Evolutionary conservation across 257 asterid species (phyloP), one percentile per base, ranked within the genome.

Genomic region (Salvia splendens): DNA sequence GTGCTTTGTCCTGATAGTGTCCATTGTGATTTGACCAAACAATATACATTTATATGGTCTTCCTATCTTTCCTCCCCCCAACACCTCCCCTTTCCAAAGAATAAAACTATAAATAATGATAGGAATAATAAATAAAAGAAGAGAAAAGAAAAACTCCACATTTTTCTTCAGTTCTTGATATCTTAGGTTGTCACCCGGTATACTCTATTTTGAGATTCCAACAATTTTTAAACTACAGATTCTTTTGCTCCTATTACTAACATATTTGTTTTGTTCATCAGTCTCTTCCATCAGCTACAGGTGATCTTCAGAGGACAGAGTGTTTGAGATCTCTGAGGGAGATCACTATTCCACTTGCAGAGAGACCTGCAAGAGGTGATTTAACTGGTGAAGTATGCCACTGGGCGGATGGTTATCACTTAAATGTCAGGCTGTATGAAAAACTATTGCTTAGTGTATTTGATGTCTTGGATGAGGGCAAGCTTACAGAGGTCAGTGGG

Each of bases 361-460:
- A 93, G 84, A 89, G 99, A 74, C 95, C 99, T 72, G 95, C 95
- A 57, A 87, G 97, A 73, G 97, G 99, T 66, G 99, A 93, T 77
- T 83, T 93, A 84, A 93, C 99, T 61, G 99, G 97, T 80, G 99
- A 93, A 91, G 80, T 93, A 70, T 90, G 96, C 77, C 99, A 93
- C 70, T 93, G 96, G 96, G 99, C 97, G 30, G 99, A 93, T 85
- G 99, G 99, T 68, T 93, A 93, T 79, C 96, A 85, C 81, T 75
- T 93, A 67, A 93, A 93, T 70, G 96, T 90, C 81, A 88, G 83
- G 78, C 73, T 93, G 49, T 93, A 93, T 71, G 99, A 93, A 89
- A 88, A 86, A 77, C 84, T 93, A 60, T 86, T 93, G 68, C 94
- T 85, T 74, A 90, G 99, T 68, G 86, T 93, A 61, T 93, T 93